These are phyloP conservation scores for Aspergillus leporis DNA, from an alignment of 495 filamentous ascomycete species.

Conservation along the genomic window DNA sequence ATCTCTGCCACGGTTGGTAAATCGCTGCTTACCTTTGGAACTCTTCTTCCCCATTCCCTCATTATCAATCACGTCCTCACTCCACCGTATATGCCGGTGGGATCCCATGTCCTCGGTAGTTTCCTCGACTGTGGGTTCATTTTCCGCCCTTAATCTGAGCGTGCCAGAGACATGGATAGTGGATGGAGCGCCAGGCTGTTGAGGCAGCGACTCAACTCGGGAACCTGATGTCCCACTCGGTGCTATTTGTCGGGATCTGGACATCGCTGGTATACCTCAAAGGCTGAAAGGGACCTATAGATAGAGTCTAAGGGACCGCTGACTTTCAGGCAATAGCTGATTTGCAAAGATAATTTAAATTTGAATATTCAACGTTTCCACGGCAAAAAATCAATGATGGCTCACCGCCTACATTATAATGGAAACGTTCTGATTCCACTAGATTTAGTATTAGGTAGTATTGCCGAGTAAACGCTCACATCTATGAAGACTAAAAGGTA, in stretches of 20 bases:
- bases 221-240: slow-evolving; percentile 16
- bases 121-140: slow-evolving; percentile 10
- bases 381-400: background rate
- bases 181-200: slow-evolving; percentile 17
- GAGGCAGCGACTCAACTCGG: slow-evolving; percentile 21
- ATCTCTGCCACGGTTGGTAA: no score
- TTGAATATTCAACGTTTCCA: background rate
- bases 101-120: slow-evolving; percentile 19
- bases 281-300: background rate
- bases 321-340: no score
- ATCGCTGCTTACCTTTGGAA: slow-evolving; percentile 70
- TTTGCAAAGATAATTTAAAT: background rate
- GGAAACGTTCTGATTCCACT: background rate
- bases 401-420: background rate
- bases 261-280: slow-evolving; percentile 22
- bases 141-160: slow-evolving; percentile 40
- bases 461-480: no score
- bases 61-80: slow-evolving; percentile 91
- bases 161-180: slow-evolving; percentile 26
- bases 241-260: slow-evolving; percentile 29
- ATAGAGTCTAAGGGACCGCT: no score
- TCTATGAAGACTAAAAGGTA: no score
- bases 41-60: slow-evolving; percentile 92
- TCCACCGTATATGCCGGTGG: slow-evolving; percentile 75
- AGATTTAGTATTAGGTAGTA: background rate